A percentile compares a stretch with the other conserved stretches of the same genome.
Conservation (phyloP, 2,329 filamentous ascomycete species). For the Stagonosporopsis tanaceti region DNA sequence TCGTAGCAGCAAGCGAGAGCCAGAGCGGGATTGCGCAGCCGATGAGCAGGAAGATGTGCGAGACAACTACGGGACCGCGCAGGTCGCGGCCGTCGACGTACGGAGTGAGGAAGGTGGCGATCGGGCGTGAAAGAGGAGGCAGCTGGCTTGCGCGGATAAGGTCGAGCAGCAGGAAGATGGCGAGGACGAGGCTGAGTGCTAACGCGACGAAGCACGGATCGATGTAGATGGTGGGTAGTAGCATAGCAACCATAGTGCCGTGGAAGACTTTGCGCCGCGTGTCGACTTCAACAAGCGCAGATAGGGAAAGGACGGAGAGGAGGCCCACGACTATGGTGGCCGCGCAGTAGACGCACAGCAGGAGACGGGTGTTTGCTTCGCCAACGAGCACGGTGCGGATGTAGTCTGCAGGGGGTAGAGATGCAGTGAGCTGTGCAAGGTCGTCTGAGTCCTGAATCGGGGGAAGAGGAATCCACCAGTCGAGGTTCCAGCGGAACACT, state of each 20-base stretch:
- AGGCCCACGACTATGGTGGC: slow-evolving; percentile 75
- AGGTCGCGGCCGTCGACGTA: slow-evolving; percentile 96
- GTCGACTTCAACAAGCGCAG: slow-evolving; percentile 85
- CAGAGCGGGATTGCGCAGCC: slow-evolving; percentile 95
- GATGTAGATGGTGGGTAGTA: slow-evolving; percentile 84
- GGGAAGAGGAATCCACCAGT: slow-evolving; percentile 79
- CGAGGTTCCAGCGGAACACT: slow-evolving; percentile 72
- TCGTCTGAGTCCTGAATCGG: slow-evolving; percentile 44
- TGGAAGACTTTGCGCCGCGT: slow-evolving; percentile 97
- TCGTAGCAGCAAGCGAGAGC: slow-evolving; percentile 78
- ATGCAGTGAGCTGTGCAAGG: slow-evolving; percentile 15
- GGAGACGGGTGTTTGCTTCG: slow-evolving; percentile 80
- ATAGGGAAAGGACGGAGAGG: slow-evolving; percentile 75
- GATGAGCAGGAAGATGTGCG: slow-evolving; percentile 93
- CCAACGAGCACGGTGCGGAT: slow-evolving; percentile 72
- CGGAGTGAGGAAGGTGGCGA: slow-evolving; percentile 86
- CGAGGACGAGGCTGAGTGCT: slow-evolving; percentile 79
- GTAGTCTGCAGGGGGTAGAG: slow-evolving; percentile 61
- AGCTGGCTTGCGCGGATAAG: slow-evolving; percentile 89
- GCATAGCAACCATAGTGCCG: slow-evolving; percentile 97
- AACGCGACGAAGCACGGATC: slow-evolving; percentile 86
- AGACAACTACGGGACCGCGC: slow-evolving; percentile 91
- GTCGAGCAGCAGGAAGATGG: slow-evolving; percentile 87
- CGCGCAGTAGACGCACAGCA: slow-evolving; percentile 77
- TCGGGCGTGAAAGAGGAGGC: slow-evolving; percentile 83